phyloP scores from a whole-genome alignment of 768 basidiomycete species.

The Paxillus rubicundulus region DNA sequence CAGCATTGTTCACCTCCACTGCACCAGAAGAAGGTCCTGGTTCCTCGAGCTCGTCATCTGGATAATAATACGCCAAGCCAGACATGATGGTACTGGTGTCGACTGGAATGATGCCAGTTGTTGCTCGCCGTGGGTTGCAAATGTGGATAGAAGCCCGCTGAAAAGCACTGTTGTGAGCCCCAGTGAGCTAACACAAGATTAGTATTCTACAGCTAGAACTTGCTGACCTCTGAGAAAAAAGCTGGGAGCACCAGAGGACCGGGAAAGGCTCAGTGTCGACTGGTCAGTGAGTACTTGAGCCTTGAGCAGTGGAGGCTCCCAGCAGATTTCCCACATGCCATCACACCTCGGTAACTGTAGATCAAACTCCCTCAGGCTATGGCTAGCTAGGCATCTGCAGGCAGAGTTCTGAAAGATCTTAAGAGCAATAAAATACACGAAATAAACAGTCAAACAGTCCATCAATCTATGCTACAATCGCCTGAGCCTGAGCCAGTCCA shows the following conservation, averaged over 20 bases:
- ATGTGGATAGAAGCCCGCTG: background rate
- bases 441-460: constrained; percentile 1
- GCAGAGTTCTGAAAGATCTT: too few species aligned
- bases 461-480: constrained; percentile 10
- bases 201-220: background rate
- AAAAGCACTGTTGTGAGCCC: background rate
- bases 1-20: constrained; percentile 2
- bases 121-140: background rate
- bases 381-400: too few species aligned
- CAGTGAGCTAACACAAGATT: background rate
- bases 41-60: constrained; percentile 14
- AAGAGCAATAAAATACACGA: background rate
- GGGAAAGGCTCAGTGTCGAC: background rate
- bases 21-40: constrained; percentile 6
- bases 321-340: constrained; percentile 2
- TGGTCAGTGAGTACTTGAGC: background rate
- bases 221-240: background rate
- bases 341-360: too few species aligned
- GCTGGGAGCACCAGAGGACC: background rate
- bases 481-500: constrained; percentile 7
- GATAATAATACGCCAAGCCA: constrained; percentile 28
- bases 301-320: background rate
- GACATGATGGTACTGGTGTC: constrained; percentile 23
- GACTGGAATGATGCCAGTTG: background rate
- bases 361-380: too few species aligned